A percentile compares a stretch with the other conserved stretches of the same genome.
Conservation (phyloP, 352 stramenopile genomes). For the Phytophthora europaea region DNA sequence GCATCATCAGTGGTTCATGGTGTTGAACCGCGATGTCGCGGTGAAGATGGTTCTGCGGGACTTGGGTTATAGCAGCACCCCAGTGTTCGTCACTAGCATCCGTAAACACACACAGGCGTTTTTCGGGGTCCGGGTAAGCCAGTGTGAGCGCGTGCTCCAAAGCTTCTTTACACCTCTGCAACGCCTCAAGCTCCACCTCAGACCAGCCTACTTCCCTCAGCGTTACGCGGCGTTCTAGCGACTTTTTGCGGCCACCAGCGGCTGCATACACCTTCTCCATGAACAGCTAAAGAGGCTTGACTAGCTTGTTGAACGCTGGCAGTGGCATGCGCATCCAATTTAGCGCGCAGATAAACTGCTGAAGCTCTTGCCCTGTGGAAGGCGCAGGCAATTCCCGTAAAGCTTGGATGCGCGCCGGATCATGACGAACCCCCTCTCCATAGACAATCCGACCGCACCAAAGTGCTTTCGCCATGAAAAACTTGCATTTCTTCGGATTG, state of each 20-base stretch:
- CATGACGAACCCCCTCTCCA: constrained; percentile 13
- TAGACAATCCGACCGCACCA: constrained; percentile 19
- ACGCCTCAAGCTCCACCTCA: not conserved
- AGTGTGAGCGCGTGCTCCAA: constrained; percentile 2
- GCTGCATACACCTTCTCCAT: constrained; percentile 13
- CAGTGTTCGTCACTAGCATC: constrained; percentile 14
- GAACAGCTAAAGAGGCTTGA: not conserved
- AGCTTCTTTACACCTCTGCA: not conserved
- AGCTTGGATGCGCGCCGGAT: not conserved
- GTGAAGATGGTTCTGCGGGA: not conserved
- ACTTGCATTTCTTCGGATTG: constrained; percentile 14
- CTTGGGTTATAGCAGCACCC: constrained; percentile 8
- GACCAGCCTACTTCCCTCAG: not conserved
- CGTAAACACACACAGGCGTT: constrained; percentile 8
- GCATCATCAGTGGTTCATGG: constrained; percentile 13
- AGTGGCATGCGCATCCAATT: constrained; percentile 11
- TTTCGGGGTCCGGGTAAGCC: not conserved
- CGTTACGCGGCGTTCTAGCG: not conserved
- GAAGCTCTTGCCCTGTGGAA: constrained; percentile 9
- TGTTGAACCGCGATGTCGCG: constrained; percentile 5
- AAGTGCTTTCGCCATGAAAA: constrained; percentile 15
- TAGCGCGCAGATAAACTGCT: constrained; percentile 10
- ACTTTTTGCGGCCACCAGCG: constrained; percentile 7
- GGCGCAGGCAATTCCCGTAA: not conserved
- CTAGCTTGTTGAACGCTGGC: constrained; percentile 13